Conservation (phyloP, 75 land plant genomes). For the Selaginella tamariscina region DNA sequence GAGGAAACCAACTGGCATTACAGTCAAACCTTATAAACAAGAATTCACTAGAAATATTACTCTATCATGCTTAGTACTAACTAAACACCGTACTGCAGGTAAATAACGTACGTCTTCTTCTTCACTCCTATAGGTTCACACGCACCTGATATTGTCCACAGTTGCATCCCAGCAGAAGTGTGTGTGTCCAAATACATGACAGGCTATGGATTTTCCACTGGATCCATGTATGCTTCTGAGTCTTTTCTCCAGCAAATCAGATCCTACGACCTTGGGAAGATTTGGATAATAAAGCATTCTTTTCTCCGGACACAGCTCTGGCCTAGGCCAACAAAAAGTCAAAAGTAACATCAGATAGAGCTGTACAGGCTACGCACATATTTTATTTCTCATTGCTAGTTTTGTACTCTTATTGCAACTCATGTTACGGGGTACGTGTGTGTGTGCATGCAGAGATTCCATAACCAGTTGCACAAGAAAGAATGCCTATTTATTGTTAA, state of each 20-base stretch:
- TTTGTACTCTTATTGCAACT: no score
- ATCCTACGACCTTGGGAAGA: conserved; percentile 79
- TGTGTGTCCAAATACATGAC: conserved; percentile 90
- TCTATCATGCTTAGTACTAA: no score
- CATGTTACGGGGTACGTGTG: no score
- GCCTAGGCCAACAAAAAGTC: conserved; percentile 51
- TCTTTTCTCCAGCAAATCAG: conserved; percentile 58
- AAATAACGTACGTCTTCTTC: no score
- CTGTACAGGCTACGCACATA: neutral
- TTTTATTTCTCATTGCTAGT: no score
- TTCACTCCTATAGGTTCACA: no score
- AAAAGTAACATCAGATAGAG: conserved; percentile 1
- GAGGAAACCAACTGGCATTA: no score
- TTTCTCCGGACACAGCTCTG: conserved; percentile 88
- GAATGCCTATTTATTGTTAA: no score
- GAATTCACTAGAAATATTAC: no score
- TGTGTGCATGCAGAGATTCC: no score
- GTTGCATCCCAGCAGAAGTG: conserved; percentile 93
- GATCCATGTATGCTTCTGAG: conserved; percentile 59
- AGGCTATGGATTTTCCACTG: conserved; percentile 41
- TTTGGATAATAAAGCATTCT: conserved; percentile 88
- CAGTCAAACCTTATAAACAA: no score
- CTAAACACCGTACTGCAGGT: no score
- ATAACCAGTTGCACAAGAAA: neutral
- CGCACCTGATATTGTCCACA: conserved; percentile 79